Evolutionary conservation across 768 basidiomycete species (phyloP), one percentile per base, ranked within the genome.

Genomic region (Saitozyma sp.): DNA sequence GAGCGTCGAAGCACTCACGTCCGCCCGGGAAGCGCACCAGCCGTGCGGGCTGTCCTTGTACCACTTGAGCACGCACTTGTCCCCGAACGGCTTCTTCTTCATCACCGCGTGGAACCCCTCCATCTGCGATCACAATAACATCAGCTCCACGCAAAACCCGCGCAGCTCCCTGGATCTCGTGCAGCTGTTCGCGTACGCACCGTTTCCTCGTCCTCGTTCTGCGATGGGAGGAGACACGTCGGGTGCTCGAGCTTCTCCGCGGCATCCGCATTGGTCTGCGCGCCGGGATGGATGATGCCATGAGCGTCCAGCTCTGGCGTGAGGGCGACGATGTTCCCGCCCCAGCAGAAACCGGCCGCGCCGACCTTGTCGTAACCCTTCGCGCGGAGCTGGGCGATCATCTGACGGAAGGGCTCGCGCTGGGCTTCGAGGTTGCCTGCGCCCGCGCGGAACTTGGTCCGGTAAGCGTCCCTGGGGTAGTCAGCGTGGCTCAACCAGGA

Each of bases 181-280:
- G n/a, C n/a, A n/a, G n/a, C n/a, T n/a, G 29, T 29, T 29, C 29
- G 2, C 29, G 29, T 29, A 67, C 79, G 8, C 43, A 85, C 86
- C 79, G 85, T 85, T 5, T 83, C 82, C 6, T 79, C 64, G 6
- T 84, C 81, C 67, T 87, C 86, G 66, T 86, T 85, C 51, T 82
- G 82, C 55, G 85, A 85, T 38, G 83, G 80, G 75, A 86, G 86
- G 7, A 86, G 79, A 17, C 79, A 85, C 38, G 86, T 69, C 38
- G 87, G 87, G 29, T 86, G 79, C 9, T 80, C 77, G 40, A 86
- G 70, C 49, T 83, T 82, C 2, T 80, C 71, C 2, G 83, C 84
- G 67, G 87, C 85, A 1, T 78, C 79, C 16, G 50, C 59, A 41
- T 60, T 51, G 38, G 48, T 46, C 20, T 51, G 39, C 19, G 9